Evolutionary conservation across 495 filamentous ascomycete species (phyloP).

Genomic region (Aspergillus ellipticus): DNA sequence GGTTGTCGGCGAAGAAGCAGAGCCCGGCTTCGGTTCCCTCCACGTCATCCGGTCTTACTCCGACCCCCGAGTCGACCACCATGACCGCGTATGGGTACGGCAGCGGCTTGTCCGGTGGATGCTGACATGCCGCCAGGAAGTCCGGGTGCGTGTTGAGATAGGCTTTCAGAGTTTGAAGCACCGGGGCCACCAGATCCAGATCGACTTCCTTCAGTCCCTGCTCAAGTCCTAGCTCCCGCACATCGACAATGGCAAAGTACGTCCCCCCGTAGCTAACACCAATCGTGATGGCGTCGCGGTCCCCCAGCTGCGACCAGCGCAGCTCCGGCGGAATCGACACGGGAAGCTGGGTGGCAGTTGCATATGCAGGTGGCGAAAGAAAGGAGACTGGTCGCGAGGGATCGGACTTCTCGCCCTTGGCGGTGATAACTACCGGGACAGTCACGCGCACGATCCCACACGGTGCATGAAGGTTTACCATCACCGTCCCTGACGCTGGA

Average conservation of each 20-base stretch:
- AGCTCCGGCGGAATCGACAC: slow-evolving; percentile 18
- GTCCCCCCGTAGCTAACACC: slow-evolving; percentile 27
- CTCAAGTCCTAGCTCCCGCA: slow-evolving; percentile 18
- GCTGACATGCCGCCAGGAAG: slow-evolving; percentile 11
- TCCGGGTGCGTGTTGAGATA: slow-evolving; percentile 16
- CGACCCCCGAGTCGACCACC: slow-evolving; percentile 17
- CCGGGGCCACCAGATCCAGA: slow-evolving; percentile 10
- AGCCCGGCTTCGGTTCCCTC: slow-evolving; percentile 20
- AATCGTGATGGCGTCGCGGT: slow-evolving; percentile 7
- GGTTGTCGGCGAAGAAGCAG: slow-evolving; percentile 23
- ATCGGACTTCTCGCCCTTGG: slow-evolving; percentile 1
- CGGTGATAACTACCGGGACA: slow-evolving; percentile 5
- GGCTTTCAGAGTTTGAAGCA: slow-evolving; percentile 15
- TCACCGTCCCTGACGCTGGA: not conserved
- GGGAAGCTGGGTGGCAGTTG: slow-evolving; percentile 9
- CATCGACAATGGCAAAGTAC: slow-evolving; percentile 23
- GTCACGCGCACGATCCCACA: slow-evolving; percentile 7
- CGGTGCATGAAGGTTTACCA: slow-evolving; percentile 7
- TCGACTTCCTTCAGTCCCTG: slow-evolving; percentile 11
- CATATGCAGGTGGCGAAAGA: slow-evolving; percentile 24
- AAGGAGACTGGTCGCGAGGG: slow-evolving; percentile 16
- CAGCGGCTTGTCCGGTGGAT: slow-evolving; percentile 16
- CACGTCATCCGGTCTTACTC: slow-evolving; percentile 6
- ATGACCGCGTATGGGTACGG: slow-evolving; percentile 26
- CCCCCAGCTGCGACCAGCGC: slow-evolving; percentile 21